phyloP scores from a whole-genome alignment of 352 stramenopile genomes.

The Phytophthora pluvialis region DNA sequence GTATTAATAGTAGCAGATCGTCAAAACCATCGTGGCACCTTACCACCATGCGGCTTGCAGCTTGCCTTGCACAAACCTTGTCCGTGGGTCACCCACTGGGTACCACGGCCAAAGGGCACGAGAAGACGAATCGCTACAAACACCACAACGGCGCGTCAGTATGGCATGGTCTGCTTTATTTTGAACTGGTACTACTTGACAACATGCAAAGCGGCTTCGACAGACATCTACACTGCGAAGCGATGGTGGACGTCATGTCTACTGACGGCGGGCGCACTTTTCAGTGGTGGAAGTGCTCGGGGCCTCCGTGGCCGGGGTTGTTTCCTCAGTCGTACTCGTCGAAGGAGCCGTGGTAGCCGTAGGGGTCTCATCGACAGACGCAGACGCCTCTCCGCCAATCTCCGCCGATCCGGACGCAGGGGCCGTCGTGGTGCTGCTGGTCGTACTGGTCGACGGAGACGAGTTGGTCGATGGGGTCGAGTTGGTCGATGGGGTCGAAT shows the following conservation, averaged over 20 bases:
- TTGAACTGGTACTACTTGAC: neutral
- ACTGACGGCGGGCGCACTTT: constrained; percentile 36
- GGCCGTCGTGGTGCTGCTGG: neutral
- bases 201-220: neutral
- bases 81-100: neutral
- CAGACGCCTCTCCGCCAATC: constrained; percentile 18
- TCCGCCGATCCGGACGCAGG: constrained; percentile 1
- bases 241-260: constrained; percentile 8
- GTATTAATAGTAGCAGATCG: constrained; percentile 6
- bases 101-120: neutral
- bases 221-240: too few species aligned
- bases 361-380: neutral
- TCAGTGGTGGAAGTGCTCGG: constrained; percentile 21
- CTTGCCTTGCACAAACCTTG: too few species aligned
- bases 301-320: constrained; percentile 13
- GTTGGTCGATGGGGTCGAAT: constrained; percentile 15
- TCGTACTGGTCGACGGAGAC: constrained; percentile 16
- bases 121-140: neutral
- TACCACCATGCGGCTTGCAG: neutral
- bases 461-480: constrained; percentile 14
- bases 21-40: neutral
- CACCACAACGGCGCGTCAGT: neutral
- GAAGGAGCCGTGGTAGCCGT: constrained; percentile 3
- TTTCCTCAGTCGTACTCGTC: neutral
- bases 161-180: neutral